Evolutionary conservation across 2,329 filamentous ascomycete genomes (phyloP), one percentile per base, ranked within the genome.

Genomic region (Cephalotrichum gorgonifer): DNA sequence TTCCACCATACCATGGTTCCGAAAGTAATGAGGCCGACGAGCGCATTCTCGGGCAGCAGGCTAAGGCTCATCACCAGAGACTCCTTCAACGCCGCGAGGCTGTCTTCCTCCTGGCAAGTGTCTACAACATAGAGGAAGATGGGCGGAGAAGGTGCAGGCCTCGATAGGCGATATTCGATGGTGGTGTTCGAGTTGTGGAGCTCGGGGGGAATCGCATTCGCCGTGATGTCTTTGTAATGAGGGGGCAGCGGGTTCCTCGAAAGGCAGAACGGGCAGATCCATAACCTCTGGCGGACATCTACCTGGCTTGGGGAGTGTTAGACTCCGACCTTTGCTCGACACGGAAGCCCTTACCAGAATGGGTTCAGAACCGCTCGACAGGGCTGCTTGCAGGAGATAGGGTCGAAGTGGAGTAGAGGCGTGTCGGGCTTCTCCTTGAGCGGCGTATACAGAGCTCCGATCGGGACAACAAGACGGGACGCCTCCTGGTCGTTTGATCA

Each of bases 291-390:
- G 54, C 87, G 83, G 60, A 88, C 83, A 64, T 93, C 87, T 54
- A 94, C 86, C 64, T 90, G 85, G 63, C 86, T 89, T 50, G 5
- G 54, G 50, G 50, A 35, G 47, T 28, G 43, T 50, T 22, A 44
- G 26, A 44, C 3, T 14, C 15, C 8, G 38, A 15, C n/a, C 3
- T n/a, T 26, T n/a, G 14, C 51, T 65, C 52, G 69, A 60, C 50
- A 52, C 44, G 26, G 39, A 23, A 52, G 25, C 41, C 61, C 79
- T 61, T 76, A 94, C 89, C 91, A 96, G 75, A 90, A 97, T 42
- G 93, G 93, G 65, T 98, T 98, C 65, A 98, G 75, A 33, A 97
- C 89, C 49, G 91, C 91, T 67, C 90, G 85, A 69, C 93, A 98
- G 53, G 93, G 93, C 64, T 86, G 81, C 70, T 96, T 96, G 82